Conservation (phyloP, 2,329 filamentous ascomycete genomes). For the Sclerotinia nivalis region DNA sequence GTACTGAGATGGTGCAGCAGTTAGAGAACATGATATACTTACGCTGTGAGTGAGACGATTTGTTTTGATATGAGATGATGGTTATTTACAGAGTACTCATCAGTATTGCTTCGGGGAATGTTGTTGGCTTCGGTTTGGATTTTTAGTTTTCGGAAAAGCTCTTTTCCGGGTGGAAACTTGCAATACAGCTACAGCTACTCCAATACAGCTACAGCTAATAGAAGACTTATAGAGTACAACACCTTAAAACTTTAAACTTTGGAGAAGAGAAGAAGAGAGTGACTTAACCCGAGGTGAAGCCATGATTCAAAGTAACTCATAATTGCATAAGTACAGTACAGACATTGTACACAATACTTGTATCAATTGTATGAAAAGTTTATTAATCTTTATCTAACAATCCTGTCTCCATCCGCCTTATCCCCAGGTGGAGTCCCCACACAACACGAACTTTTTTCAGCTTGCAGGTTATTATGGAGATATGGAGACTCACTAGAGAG, state of each 20-base stretch:
- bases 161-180: background rate
- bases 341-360: background rate
- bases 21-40: background rate
- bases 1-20: background rate
- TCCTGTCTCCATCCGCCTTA: background rate
- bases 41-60: background rate
- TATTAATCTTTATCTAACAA: background rate
- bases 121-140: background rate
- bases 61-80: background rate
- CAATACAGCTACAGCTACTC: background rate
- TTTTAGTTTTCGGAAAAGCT: background rate
- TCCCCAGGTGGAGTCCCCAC: conserved; percentile 15
- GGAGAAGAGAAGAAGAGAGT: background rate
- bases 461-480: conserved; percentile 10
- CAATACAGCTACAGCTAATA: background rate
- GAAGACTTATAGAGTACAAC: background rate
- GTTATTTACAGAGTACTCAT: background rate
- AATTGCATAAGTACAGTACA: too few relatives aligned
- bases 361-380: background rate
- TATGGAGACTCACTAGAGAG: background rate
- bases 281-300: background rate
- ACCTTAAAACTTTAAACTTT: background rate
- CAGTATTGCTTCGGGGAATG: background rate
- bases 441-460: background rate
- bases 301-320: background rate